A percentile compares a stretch with the other conserved stretches of the same genome.
Evolutionary conservation across 2,329 filamentous ascomycete genomes (phyloP).

Genomic region (Talaromyces piceae): DNA sequence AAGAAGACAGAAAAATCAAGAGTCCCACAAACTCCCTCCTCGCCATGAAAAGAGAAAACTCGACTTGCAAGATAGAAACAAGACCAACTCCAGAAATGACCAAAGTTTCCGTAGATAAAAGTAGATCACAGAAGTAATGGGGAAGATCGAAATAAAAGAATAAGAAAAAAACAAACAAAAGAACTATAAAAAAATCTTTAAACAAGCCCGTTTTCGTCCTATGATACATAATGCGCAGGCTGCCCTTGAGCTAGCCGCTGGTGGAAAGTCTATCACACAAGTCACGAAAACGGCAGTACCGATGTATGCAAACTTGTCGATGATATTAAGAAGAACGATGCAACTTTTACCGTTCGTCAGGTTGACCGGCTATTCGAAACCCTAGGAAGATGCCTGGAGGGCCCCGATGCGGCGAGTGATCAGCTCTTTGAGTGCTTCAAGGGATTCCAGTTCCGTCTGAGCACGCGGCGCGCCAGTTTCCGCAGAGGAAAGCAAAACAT

Average conservation of each 20-base stretch:
- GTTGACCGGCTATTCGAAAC: too few species aligned
- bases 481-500: conserved; percentile 22
- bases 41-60: neutral
- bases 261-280: neutral
- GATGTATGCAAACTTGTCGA: neutral
- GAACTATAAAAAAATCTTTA: neutral
- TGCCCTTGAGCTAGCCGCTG: neutral
- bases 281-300: neutral
- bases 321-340: neutral
- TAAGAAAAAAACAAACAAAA: neutral
- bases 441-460: conserved; percentile 23
- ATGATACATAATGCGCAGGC: neutral
- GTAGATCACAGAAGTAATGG: too few species aligned
- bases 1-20: neutral
- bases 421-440: conserved; percentile 23
- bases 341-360: neutral
- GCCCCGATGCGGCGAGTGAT: conserved; percentile 24
- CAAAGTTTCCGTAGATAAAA: neutral
- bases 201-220: neutral
- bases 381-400: conserved; percentile 11
- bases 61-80: neutral
- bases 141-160: neutral
- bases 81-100: neutral
- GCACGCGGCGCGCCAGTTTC: conserved; percentile 20
- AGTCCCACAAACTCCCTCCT: neutral